Evolutionary conservation across 1,139 yeast genomes (phyloP).

Genomic region (Suhomyces anneliseae): DNA sequence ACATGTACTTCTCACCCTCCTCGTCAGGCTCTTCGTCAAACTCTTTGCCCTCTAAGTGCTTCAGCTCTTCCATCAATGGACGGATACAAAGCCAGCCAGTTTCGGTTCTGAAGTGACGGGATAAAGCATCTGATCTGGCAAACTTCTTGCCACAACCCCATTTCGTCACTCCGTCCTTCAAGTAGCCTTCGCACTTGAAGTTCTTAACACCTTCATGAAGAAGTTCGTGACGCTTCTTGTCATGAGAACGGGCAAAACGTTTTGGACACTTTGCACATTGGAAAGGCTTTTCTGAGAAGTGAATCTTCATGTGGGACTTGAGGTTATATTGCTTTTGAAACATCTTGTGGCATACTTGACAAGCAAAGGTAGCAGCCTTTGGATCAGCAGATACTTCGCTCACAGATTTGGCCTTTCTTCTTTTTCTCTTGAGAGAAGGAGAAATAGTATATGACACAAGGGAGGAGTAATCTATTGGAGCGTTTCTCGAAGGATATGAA

Average conservation of each 20-base stretch:
- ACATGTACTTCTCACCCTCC: conserved; percentile 7
- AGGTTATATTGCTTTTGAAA: conserved; percentile 57
- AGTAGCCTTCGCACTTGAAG: conserved; percentile 54
- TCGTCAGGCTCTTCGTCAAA: background rate
- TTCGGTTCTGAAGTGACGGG: conserved; percentile 59
- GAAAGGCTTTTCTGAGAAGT: conserved; percentile 56
- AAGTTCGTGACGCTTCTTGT: conserved; percentile 55
- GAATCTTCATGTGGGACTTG: conserved; percentile 57
- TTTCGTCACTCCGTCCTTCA: conserved; percentile 49
- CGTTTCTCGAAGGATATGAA: background rate
- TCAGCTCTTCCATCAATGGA: conserved; percentile 51
- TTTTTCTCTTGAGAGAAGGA: conserved; percentile 36
- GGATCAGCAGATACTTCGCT: conserved; percentile 4
- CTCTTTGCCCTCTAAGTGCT: conserved; percentile 24
- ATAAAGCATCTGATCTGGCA: conserved; percentile 58
- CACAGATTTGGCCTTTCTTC: conserved; percentile 20
- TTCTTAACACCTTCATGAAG: conserved; percentile 56
- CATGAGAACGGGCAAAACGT: conserved; percentile 58
- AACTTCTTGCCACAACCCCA: conserved; percentile 65
- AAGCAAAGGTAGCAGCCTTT: conserved; percentile 30
- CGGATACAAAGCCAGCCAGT: conserved; percentile 58
- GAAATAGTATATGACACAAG: conserved; percentile 39
- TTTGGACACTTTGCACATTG: conserved; percentile 50
- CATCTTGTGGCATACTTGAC: conserved; percentile 49
- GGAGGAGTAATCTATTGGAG: conserved; percentile 36